Evolutionary conservation across 202 grass and related monocot genomes (phyloP).

Genomic region (Eragrostis tef): DNA sequence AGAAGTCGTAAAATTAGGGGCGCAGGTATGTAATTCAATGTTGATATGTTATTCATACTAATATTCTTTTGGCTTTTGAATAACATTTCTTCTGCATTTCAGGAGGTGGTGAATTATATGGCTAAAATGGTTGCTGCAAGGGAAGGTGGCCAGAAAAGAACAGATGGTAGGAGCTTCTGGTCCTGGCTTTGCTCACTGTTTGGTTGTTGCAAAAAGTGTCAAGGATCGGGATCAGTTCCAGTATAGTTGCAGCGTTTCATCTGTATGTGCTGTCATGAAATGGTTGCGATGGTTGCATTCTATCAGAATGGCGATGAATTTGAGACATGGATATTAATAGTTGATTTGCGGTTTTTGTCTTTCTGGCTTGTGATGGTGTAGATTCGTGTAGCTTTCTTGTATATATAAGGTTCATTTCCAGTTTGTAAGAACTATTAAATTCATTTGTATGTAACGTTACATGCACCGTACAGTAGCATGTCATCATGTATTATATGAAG

Average conservation of each 20-base stretch:
- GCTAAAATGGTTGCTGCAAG: conserved; percentile 65
- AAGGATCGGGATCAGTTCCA: conserved; percentile 39
- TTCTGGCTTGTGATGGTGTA: conserved; percentile 17
- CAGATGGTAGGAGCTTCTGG: conserved; percentile 57
- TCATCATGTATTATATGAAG: not conserved
- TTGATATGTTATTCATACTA: conserved; percentile 21
- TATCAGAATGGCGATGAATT: conserved; percentile 19
- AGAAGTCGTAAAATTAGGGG: conserved; percentile 78
- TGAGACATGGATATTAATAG: conserved; percentile 8
- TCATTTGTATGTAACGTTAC: conserved; percentile 42
- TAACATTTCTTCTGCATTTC: conserved; percentile 37
- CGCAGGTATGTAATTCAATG: conserved; percentile 62
- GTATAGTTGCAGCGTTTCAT: conserved; percentile 52
- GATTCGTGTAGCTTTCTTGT: conserved; percentile 37
- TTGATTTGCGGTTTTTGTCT: conserved; percentile 6
- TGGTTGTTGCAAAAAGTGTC: conserved; percentile 56
- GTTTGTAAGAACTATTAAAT: conserved; percentile 29
- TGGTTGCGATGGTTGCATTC: not conserved
- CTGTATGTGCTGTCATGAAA: conserved; percentile 35
- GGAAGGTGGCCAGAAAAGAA: conserved; percentile 51
- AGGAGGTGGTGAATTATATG: conserved; percentile 82
- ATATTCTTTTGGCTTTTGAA: conserved; percentile 35
- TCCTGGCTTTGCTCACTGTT: conserved; percentile 71
- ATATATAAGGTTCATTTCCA: conserved; percentile 13
- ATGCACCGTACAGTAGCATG: conserved; percentile 28